Percentiles rank a stretch among this genome's conserved stretches.
Evolutionary conservation across 2,329 filamentous ascomycete genomes (phyloP).

Genomic region (Aquanectria penicillioides): DNA sequence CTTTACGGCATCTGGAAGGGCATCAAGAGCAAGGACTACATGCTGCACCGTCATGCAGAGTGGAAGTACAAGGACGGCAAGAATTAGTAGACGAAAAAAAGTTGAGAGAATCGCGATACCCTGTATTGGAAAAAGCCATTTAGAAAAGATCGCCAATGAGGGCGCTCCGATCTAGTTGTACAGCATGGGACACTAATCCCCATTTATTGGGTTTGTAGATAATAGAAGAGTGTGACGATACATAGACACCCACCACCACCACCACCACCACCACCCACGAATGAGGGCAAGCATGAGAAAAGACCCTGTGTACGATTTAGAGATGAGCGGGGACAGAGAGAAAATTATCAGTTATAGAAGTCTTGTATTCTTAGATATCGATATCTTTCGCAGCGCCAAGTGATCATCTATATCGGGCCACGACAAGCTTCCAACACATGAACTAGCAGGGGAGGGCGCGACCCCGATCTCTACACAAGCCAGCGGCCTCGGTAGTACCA

Average conservation of each 20-base stretch:
- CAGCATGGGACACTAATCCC: too few relatives aligned
- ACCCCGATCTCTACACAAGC: slow-evolving; percentile 40
- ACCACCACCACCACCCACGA: too few relatives aligned
- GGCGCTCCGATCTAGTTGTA: too few relatives aligned
- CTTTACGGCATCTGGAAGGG: slow-evolving; percentile 68
- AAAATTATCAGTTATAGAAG: slow-evolving; percentile 23
- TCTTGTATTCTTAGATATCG: slow-evolving; percentile 37
- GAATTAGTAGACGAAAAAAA: slow-evolving; percentile 22
- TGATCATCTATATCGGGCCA: slow-evolving; percentile 32
- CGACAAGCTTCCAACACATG: slow-evolving; percentile 31
- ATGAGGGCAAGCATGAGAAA: background rate
- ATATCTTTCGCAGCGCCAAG: slow-evolving; percentile 33
- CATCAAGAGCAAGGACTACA: slow-evolving; percentile 66
- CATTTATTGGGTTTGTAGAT: too few relatives aligned
- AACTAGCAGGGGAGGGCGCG: slow-evolving; percentile 28
- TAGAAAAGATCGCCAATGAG: too few relatives aligned
- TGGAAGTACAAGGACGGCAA: slow-evolving; percentile 61
- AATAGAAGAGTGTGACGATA: too few relatives aligned
- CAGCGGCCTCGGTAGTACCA: slow-evolving; percentile 20
- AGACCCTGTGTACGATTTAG: slow-evolving; percentile 11
- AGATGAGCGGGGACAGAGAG: background rate
- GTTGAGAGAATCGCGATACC: slow-evolving; percentile 23
- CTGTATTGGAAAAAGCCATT: slow-evolving; percentile 2
- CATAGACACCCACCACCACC: too few relatives aligned
- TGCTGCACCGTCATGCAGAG: slow-evolving; percentile 61